Evolutionary conservation across 352 stramenopile genomes (phyloP).

Genomic region (Globisporangium ultimum): DNA sequence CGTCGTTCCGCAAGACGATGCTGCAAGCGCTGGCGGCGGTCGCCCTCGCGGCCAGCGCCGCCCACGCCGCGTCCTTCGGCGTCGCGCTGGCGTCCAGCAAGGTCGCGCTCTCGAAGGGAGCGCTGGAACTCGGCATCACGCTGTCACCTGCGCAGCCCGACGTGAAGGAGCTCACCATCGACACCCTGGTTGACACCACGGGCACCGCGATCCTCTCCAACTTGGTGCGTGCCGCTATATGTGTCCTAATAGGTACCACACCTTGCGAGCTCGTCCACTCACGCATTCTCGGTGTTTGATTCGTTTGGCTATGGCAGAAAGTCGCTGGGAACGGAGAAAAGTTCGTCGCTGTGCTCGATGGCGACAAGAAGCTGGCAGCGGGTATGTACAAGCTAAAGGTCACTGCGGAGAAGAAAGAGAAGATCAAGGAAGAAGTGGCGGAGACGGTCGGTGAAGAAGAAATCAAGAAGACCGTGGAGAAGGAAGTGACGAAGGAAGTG

Average conservation of each 20-base stretch:
- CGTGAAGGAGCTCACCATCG: slow-evolving; percentile 56
- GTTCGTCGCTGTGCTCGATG: slow-evolving; percentile 43
- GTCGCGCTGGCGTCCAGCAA: slow-evolving; percentile 45
- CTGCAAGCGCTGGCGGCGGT: slow-evolving; percentile 15
- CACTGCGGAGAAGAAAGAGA: too few species aligned
- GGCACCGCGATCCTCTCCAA: slow-evolving; percentile 51
- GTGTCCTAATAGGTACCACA: too few species aligned
- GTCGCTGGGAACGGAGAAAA: slow-evolving; percentile 57
- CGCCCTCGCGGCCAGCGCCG: slow-evolving; percentile 14
- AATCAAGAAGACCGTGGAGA: too few species aligned
- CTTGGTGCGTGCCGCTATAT: slow-evolving; percentile 33
- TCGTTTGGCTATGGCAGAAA: slow-evolving; percentile 27
- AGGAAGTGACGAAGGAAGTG: slow-evolving; percentile 5
- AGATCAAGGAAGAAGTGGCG: slow-evolving; percentile 12
- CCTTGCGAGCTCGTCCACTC: too few species aligned
- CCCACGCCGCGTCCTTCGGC: slow-evolving; percentile 30
- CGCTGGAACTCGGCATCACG: slow-evolving; percentile 48
- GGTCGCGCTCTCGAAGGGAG: slow-evolving; percentile 35
- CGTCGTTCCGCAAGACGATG: slow-evolving; percentile 15
- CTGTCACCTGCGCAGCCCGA: slow-evolving; percentile 50
- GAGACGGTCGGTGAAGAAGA: slow-evolving; percentile 37
- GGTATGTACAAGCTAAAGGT: slow-evolving; percentile 86
- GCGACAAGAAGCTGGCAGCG: slow-evolving; percentile 40
- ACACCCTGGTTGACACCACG: slow-evolving; percentile 68
- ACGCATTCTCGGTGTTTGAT: too few species aligned